These are phyloP conservation scores for Arxiozyma heterogenica DNA, from an alignment of 1,139 yeast genomes.

Conservation along the genomic window DNA sequence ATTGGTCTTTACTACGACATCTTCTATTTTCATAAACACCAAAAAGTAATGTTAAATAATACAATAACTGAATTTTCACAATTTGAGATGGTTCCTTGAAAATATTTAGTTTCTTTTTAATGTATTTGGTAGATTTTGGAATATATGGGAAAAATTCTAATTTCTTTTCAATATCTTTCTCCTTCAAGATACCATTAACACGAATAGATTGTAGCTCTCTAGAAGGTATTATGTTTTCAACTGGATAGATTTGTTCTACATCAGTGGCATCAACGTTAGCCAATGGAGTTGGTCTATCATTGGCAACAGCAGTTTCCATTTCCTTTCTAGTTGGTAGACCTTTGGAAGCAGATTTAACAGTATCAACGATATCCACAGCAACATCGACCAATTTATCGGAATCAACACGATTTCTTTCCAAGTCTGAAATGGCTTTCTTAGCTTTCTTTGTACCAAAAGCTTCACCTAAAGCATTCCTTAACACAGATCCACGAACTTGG, in stretches of 20 bases:
- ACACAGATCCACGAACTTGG: slow-evolving; percentile 45
- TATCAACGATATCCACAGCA: slow-evolving; percentile 74
- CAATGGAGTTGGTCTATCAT: slow-evolving; percentile 75
- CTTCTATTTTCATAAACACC: slow-evolving; percentile 75
- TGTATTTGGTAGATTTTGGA: slow-evolving; percentile 42
- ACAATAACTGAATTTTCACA: slow-evolving; percentile 57
- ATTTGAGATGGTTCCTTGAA: slow-evolving; percentile 40
- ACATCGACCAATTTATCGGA: slow-evolving; percentile 65
- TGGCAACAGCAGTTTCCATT: slow-evolving; percentile 42
- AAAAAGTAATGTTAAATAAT: slow-evolving; percentile 68
- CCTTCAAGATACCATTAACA: slow-evolving; percentile 47
- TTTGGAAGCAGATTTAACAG: slow-evolving; percentile 61
- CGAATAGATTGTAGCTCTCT: slow-evolving; percentile 58
- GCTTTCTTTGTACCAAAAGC: slow-evolving; percentile 97
- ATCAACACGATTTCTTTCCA: slow-evolving; percentile 79
- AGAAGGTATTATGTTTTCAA: slow-evolving; percentile 59
- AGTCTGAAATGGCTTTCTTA: slow-evolving; percentile 74
- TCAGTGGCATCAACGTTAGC: slow-evolving; percentile 68
- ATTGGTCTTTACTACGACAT: slow-evolving; percentile 47
- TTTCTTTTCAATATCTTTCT: slow-evolving; percentile 40
- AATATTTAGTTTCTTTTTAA: slow-evolving; percentile 41
- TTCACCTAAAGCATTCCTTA: slow-evolving; percentile 81
- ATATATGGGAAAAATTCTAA: slow-evolving; percentile 52
- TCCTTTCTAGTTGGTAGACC: slow-evolving; percentile 63
- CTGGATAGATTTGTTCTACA: slow-evolving; percentile 75